Percentiles rank a stretch among this genome's conserved stretches.
Evolutionary conservation across 129 eudicot genomes (phyloP).

Genomic region (Deinandra increscens): DNA sequence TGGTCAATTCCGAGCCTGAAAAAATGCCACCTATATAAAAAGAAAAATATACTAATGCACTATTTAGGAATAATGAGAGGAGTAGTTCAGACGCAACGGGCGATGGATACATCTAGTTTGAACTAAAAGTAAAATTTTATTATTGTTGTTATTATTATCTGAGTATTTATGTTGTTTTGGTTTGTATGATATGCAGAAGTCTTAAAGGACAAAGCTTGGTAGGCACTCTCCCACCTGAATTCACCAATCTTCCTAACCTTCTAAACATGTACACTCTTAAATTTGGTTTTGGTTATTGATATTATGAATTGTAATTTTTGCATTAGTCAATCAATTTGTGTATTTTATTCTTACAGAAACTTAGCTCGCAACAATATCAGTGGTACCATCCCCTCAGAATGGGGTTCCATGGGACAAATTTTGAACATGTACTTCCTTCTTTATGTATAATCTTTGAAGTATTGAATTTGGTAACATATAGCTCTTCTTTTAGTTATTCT

Average conservation of each 20-base stretch:
- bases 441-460: neutral
- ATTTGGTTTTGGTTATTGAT: no score
- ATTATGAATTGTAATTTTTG: neutral
- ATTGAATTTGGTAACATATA: neutral
- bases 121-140: neutral
- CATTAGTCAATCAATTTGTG: neutral
- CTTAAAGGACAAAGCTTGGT: conserved; percentile 57
- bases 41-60: no score
- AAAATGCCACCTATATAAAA: no score
- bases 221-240: conserved; percentile 60
- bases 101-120: no score
- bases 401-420: conserved; percentile 58
- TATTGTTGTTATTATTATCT: no score
- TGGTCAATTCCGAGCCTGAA: no score
- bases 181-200: conserved; percentile 36
- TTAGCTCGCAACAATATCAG: conserved; percentile 55
- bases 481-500: no score
- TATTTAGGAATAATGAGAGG: no score
- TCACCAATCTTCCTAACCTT: conserved; percentile 48
- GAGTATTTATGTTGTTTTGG: neutral
- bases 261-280: conserved; percentile 40
- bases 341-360: conserved; percentile 43
- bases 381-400: conserved; percentile 62
- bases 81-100: no score
- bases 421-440: conserved; percentile 39